These are phyloP conservation scores for Linderniella brevidens DNA, from an alignment of 257 asterid species.

Conservation along the genomic window DNA sequence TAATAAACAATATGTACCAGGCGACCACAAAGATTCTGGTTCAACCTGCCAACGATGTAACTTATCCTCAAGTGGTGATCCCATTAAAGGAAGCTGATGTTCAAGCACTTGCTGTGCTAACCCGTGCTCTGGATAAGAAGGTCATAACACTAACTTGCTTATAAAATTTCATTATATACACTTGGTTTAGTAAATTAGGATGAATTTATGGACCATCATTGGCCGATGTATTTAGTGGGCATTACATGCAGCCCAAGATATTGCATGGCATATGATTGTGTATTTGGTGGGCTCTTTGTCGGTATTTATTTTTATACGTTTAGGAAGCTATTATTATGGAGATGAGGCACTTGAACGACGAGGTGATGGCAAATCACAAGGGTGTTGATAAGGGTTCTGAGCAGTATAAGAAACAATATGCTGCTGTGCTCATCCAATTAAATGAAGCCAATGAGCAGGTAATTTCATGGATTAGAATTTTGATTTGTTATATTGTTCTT, in stretches of 20 bases:
- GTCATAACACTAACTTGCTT: constrained; percentile 15
- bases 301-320: constrained; percentile 9
- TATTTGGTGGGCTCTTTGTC: constrained; percentile 6
- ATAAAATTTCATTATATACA: too few species aligned
- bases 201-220: too few species aligned
- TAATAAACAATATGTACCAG: too few species aligned
- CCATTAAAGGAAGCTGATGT: constrained; percentile 89
- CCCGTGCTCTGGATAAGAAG: constrained; percentile 88
- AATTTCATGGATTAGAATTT: constrained; percentile 3
- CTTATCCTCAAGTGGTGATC: constrained; percentile 5
- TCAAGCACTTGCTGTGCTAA: constrained; percentile 64
- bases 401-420: constrained; percentile 68
- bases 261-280: too few species aligned
- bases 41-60: too few species aligned
- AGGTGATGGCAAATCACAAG: constrained; percentile 36
- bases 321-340: constrained; percentile 80
- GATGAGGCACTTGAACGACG: constrained; percentile 72
- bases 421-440: constrained; percentile 54
- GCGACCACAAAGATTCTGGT: too few species aligned
- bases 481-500: background rate
- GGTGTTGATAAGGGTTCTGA: constrained; percentile 44
- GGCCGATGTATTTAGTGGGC: too few species aligned
- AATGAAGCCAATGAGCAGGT: constrained; percentile 73
- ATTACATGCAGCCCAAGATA: too few species aligned
- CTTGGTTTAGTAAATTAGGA: too few species aligned